phyloP scores from a whole-genome alignment of 2,329 filamentous ascomycete species.

The Emmonsiellopsis sp. region DNA sequence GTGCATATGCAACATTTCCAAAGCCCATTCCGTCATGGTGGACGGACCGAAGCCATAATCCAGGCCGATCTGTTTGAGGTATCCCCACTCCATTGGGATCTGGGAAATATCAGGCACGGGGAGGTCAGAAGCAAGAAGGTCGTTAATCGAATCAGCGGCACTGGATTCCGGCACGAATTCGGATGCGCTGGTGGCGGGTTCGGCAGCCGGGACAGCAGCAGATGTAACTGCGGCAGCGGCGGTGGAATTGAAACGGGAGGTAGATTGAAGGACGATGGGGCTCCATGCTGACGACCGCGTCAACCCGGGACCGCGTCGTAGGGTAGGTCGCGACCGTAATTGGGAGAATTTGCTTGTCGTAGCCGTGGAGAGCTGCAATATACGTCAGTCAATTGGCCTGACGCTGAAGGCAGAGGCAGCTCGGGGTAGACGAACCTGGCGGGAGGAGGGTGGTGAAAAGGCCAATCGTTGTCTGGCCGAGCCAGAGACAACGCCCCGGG shows the following conservation, averaged over 20 bases:
- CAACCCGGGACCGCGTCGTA: not conserved
- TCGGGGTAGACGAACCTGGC: constrained; percentile 24
- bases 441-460: constrained; percentile 20
- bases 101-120: constrained; percentile 34
- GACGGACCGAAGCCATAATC: constrained; percentile 82
- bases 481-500: constrained; percentile 36
- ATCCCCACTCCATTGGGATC: constrained; percentile 70
- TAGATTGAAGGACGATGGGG: constrained; percentile 3
- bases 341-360: constrained; percentile 4
- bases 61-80: constrained; percentile 69
- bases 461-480: constrained; percentile 21
- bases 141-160: constrained; percentile 6
- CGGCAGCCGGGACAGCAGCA: not conserved
- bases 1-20: constrained; percentile 77
- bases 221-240: constrained; percentile 8
- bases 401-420: not conserved
- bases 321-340: not conserved
- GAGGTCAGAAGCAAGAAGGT: constrained; percentile 16
- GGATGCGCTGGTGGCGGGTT: not conserved
- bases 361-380: constrained; percentile 12
- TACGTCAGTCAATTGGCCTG: not conserved
- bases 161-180: constrained; percentile 11
- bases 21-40: constrained; percentile 58
- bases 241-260: constrained; percentile 29
- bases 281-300: not conserved